Evolutionary conservation across 169 alveolate species (phyloP).

Genomic region (Cryptosporidium canis): DNA sequence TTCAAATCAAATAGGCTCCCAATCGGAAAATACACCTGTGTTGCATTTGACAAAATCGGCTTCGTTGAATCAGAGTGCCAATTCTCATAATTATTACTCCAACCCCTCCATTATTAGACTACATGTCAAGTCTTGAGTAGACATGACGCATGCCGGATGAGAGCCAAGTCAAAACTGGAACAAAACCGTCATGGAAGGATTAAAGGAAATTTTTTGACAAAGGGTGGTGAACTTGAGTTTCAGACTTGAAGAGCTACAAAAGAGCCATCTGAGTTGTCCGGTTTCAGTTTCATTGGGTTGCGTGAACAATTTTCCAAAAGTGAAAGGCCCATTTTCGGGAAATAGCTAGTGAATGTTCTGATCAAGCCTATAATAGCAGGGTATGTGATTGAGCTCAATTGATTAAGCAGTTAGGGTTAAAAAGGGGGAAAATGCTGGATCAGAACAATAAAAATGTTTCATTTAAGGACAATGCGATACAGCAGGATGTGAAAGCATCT

Average conservation of each 20-base stretch:
- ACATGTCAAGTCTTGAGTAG: conserved; percentile 59
- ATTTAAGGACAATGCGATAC: not conserved
- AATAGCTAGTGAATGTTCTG: not conserved
- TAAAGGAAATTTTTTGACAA: not conserved
- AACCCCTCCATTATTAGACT: not conserved
- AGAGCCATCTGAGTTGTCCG: not conserved
- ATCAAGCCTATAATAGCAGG: not conserved
- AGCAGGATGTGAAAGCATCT: not conserved
- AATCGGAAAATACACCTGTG: conserved; percentile 48
- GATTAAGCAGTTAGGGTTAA: not conserved
- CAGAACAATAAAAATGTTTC: not conserved
- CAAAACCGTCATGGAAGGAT: not conserved
- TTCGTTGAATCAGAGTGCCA: conserved; percentile 14
- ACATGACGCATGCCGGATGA: conserved; percentile 24
- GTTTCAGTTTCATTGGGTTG: not conserved
- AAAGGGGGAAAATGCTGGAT: not conserved
- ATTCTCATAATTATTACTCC: not conserved
- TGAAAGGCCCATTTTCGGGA: not conserved
- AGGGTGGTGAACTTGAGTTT: not conserved
- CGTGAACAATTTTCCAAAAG: not conserved
- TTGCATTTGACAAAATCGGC: conserved; percentile 10
- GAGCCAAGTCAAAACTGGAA: not conserved
- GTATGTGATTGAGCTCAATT: not conserved
- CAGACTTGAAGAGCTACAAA: not conserved
- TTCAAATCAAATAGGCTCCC: conserved; percentile 52